These are phyloP conservation scores for Elsinoe arachidis DNA, from an alignment of 2,329 filamentous ascomycete genomes.

Conservation along the genomic window DNA sequence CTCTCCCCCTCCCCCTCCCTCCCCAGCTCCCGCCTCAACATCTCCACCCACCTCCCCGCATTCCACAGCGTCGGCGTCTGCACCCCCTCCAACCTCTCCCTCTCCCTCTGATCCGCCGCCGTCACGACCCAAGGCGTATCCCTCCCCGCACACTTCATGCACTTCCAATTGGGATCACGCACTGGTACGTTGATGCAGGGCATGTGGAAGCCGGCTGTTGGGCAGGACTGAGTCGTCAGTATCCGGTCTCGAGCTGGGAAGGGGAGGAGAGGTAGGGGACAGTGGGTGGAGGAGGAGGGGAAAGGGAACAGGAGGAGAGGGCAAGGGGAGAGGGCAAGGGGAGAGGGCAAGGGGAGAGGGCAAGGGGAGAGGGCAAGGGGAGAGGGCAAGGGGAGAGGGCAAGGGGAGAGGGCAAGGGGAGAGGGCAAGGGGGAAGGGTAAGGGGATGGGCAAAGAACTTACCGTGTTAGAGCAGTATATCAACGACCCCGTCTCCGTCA, in stretches of 20 bases:
- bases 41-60: background rate
- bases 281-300: no score
- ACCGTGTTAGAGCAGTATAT: conserved; percentile 21
- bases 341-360: background rate
- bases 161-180: conserved; percentile 18
- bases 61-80: background rate
- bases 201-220: conserved; percentile 19
- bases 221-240: conserved; percentile 3
- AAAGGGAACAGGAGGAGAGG: no score
- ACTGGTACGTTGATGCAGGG: conserved; percentile 19
- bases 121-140: background rate
- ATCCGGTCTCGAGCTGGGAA: background rate
- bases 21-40: background rate
- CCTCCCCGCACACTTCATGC: conserved; percentile 17
- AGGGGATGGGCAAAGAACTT: conserved; percentile 7
- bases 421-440: no score
- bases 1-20: no score
- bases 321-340: background rate
- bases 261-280: background rate
- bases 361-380: no score
- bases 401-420: background rate
- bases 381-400: background rate
- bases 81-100: background rate
- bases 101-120: background rate
- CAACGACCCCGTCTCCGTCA: conserved; percentile 11